Evolutionary conservation across 495 filamentous ascomycete species (phyloP).

Genomic region (Aspergillus taichungensis): DNA sequence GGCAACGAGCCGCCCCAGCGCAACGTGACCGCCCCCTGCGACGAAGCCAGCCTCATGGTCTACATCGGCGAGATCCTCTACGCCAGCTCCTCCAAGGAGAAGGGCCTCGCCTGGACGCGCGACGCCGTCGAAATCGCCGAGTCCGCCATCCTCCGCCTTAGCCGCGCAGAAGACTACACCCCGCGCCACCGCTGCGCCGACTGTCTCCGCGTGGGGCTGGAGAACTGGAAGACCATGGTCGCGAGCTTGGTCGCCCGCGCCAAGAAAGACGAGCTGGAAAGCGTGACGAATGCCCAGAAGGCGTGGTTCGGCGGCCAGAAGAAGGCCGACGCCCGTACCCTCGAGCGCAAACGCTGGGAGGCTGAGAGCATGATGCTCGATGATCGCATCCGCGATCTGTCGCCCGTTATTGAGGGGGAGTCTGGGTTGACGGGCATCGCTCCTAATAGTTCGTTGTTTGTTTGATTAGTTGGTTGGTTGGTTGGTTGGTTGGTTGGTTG

Average conservation of each 20-base stretch:
- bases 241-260: conserved; percentile 42
- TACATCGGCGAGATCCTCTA: conserved; percentile 94
- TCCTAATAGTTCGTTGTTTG: conserved; percentile 28
- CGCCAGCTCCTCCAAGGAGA: conserved; percentile 49
- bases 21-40: conserved; percentile 55
- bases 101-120: conserved; percentile 76
- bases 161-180: conserved; percentile 28
- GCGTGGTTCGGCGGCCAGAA: conserved; percentile 44
- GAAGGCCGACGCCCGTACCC: conserved; percentile 15
- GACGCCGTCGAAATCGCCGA: conserved; percentile 68
- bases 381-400: conserved; percentile 28
- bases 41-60: conserved; percentile 75
- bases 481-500: too few species aligned
- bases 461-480: conserved; percentile 19
- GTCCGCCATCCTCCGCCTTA: conserved; percentile 29
- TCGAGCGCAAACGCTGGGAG: conserved; percentile 29
- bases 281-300: conserved; percentile 24
- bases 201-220: conserved; percentile 60
- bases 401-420: conserved; percentile 26
- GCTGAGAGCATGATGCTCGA: conserved; percentile 32
- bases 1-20: conserved; percentile 58
- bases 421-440: conserved; percentile 21
- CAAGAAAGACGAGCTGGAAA: conserved; percentile 33
- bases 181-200: conserved; percentile 54
- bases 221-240: conserved; percentile 71